Percentiles rank a stretch among this genome's conserved stretches.
Evolutionary conservation across 2,329 filamentous ascomycete genomes (phyloP).

Genomic region (Aspergillus carbonarius): DNA sequence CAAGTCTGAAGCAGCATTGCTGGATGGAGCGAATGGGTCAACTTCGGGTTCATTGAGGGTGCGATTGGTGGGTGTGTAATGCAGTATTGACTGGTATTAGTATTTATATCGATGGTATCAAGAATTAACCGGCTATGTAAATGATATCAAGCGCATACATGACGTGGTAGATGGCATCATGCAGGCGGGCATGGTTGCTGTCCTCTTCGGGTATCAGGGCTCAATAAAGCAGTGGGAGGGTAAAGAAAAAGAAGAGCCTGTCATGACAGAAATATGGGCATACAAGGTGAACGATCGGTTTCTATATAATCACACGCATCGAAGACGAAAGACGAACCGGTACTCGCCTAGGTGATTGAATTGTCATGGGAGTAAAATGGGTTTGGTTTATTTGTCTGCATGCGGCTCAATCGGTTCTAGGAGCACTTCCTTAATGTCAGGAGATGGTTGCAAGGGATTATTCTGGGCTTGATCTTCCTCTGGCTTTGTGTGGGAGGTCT

Average conservation of each 20-base stretch:
- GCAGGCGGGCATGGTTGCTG: background rate
- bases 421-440: background rate
- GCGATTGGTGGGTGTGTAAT: background rate
- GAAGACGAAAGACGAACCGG: background rate
- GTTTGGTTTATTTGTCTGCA: background rate
- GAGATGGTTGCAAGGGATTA: background rate
- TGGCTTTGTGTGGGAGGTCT: background rate
- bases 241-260: background rate
- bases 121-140: background rate
- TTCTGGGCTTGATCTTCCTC: background rate
- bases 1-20: background rate
- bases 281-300: background rate
- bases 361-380: background rate
- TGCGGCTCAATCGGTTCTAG: background rate
- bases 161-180: background rate
- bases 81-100: background rate
- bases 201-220: background rate
- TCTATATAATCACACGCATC: background rate
- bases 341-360: background rate
- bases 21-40: too few relatives aligned
- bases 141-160: background rate
- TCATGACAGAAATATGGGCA: background rate
- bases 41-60: too few relatives aligned
- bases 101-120: background rate
- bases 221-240: background rate